phyloP scores from a whole-genome alignment of 208 protist species.

The Crithidia bombi region DNA sequence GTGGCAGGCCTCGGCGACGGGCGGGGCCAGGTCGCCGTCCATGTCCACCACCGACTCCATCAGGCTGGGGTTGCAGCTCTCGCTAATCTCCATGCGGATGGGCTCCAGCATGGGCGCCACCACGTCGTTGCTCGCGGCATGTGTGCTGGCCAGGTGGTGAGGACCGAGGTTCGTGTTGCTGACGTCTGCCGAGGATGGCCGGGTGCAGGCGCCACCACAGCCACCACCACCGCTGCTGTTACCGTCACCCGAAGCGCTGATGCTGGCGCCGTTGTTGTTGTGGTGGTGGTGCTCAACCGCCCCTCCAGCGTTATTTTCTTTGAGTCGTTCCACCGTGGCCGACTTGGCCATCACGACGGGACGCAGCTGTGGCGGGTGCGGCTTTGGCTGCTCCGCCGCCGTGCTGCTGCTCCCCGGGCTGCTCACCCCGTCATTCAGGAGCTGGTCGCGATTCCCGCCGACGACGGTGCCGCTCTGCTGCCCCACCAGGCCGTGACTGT shows the following conservation, averaged over 20 bases:
- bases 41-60: conserved; percentile 6
- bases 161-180: conserved; percentile 9
- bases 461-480: not conserved
- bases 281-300: too few species aligned
- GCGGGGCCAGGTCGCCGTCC: conserved; percentile 19
- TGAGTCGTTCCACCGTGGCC: conserved; percentile 11
- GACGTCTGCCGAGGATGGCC: not conserved
- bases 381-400: conserved; percentile 3
- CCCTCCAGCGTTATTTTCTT: too few species aligned
- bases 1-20: conserved; percentile 34
- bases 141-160: not conserved
- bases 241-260: not conserved
- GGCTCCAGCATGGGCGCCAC: conserved; percentile 10
- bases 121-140: not conserved
- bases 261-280: not conserved
- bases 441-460: not conserved
- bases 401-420: not conserved
- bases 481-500: conserved; percentile 12
- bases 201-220: not conserved
- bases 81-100: conserved; percentile 11
- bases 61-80: conserved; percentile 14
- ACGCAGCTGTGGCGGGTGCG: conserved; percentile 15
- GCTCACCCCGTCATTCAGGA: not conserved
- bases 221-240: not conserved
- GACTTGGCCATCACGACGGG: conserved; percentile 13